These are phyloP conservation scores for Hyparrhenia diplandra DNA, from an alignment of 176 grass and related monocot species.

Conservation along the genomic window DNA sequence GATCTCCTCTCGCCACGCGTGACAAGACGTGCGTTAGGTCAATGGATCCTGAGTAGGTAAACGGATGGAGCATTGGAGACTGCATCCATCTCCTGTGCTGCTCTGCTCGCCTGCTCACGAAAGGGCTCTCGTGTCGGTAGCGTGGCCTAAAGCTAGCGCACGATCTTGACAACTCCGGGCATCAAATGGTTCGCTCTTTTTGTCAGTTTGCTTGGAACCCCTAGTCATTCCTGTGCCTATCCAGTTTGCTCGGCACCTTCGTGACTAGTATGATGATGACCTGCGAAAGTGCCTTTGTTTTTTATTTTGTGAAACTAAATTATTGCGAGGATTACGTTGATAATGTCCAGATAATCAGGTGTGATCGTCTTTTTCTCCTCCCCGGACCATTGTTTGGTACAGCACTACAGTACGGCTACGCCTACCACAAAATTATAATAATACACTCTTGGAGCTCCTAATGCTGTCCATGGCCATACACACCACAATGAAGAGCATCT, in stretches of 20 bases:
- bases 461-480: background rate
- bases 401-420: background rate
- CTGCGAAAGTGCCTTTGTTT: background rate
- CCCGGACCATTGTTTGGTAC: background rate
- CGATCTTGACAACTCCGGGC: background rate
- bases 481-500: conserved; percentile 1
- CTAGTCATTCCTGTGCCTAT: background rate
- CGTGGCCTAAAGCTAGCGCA: background rate
- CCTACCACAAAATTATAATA: background rate
- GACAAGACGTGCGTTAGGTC: background rate
- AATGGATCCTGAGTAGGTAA: background rate
- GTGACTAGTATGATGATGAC: background rate
- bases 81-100: background rate
- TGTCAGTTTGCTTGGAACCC: conserved; percentile 14
- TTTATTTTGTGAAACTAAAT: background rate
- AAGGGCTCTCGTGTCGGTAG: conserved; percentile 22
- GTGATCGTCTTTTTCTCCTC: background rate
- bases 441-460: background rate
- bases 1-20: background rate
- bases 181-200: conserved; percentile 19
- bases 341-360: background rate
- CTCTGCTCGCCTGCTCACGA: background rate
- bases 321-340: background rate
- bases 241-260: background rate
- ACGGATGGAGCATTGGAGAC: background rate